Conservation (phyloP, 1,139 yeast genomes). For the Pichia sp. region DNA sequence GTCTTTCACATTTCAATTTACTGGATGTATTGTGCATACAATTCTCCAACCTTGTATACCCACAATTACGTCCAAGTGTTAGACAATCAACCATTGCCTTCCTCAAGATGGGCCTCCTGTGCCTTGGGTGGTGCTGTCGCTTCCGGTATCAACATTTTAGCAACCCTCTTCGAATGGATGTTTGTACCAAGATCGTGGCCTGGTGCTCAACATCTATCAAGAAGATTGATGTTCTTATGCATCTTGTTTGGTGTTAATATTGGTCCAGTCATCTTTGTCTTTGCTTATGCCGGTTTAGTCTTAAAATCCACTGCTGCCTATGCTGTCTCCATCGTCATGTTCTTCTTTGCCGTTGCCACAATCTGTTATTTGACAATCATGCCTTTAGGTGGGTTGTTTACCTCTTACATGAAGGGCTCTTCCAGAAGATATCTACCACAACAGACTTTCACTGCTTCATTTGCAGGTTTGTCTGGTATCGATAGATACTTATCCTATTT, state of each 20-base stretch:
- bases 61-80: conserved; percentile 76
- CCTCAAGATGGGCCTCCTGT: conserved; percentile 87
- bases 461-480: conserved; percentile 71
- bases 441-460: conserved; percentile 93
- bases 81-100: conserved; percentile 80
- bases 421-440: conserved; percentile 90
- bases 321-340: conserved; percentile 81
- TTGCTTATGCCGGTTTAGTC: conserved; percentile 72
- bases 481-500: conserved; percentile 97
- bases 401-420: conserved; percentile 83
- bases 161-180: conserved; percentile 90
- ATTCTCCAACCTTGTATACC: conserved; percentile 88
- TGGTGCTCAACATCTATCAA: conserved; percentile 93
- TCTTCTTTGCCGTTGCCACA: conserved; percentile 83
- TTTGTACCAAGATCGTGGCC: conserved; percentile 99
- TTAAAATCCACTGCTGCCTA: conserved; percentile 70
- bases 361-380: conserved; percentile 81
- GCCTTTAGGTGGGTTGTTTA: conserved; percentile 97
- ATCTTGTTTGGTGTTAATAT: conserved; percentile 66
- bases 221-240: conserved; percentile 75
- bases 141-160: conserved; percentile 70
- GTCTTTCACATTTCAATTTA: conserved; percentile 80
- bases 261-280: conserved; percentile 83
- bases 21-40: conserved; percentile 94
- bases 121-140: conserved; percentile 94